A percentile compares a stretch with the other conserved stretches of the same genome.
phyloP scores from a whole-genome alignment of 805 yeast species.

The Pichia exigua region DNA sequence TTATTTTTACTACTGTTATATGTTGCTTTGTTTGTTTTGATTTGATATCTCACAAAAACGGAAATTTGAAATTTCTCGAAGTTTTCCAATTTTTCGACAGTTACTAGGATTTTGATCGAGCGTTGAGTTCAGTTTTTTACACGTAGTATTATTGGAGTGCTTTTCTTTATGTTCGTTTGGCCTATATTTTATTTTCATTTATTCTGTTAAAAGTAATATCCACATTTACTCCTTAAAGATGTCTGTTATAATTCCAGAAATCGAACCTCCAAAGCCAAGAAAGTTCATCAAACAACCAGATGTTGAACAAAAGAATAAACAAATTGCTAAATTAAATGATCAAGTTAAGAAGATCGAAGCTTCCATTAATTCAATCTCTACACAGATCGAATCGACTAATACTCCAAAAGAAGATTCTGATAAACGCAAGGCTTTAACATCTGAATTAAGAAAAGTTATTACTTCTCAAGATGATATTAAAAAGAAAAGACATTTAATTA shows the following conservation, averaged over 20 bases:
- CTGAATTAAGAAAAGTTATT: slow-evolving; percentile 36
- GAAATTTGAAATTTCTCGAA: neutral
- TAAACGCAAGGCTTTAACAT: slow-evolving; percentile 39
- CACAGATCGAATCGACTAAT: slow-evolving; percentile 47
- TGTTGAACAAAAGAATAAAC: slow-evolving; percentile 51
- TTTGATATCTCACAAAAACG: no score
- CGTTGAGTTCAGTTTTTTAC: neutral
- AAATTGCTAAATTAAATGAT: slow-evolving; percentile 44
- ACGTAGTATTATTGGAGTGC: neutral
- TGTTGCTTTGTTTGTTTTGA: no score
- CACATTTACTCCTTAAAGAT: neutral
- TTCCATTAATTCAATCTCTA: slow-evolving; percentile 42
- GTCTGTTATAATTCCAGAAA: slow-evolving; percentile 14
- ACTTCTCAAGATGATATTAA: slow-evolving; percentile 31
- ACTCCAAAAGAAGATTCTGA: slow-evolving; percentile 46
- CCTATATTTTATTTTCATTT: no score
- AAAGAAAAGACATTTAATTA: slow-evolving; percentile 27
- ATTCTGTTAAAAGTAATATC: no score
- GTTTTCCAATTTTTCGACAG: neutral
- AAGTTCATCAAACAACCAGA: slow-evolving; percentile 71
- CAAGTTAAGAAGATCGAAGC: slow-evolving; percentile 59
- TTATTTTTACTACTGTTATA: no score
- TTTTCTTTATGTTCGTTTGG: neutral
- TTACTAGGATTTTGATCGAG: neutral
- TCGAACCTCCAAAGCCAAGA: slow-evolving; percentile 28